Evolutionary conservation across 768 basidiomycete species (phyloP).

Genomic region (Pulveroboletus sp.): DNA sequence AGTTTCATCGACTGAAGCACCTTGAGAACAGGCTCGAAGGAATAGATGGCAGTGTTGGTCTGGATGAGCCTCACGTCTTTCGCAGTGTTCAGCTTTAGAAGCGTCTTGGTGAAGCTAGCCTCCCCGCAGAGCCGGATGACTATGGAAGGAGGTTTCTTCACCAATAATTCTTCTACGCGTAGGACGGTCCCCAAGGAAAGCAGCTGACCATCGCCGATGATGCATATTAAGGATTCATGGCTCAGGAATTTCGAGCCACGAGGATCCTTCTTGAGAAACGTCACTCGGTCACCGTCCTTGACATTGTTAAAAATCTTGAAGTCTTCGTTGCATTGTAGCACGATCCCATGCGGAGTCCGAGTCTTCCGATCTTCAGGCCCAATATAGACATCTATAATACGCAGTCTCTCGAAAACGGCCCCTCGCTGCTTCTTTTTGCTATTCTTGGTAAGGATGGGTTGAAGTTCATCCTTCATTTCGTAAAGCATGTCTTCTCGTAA

Average conservation of each 20-base stretch:
- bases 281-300: constrained; percentile 36
- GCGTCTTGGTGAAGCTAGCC: constrained; percentile 34
- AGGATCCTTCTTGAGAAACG: constrained; percentile 36
- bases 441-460: constrained; percentile 37
- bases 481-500: constrained; percentile 62
- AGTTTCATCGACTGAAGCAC: constrained; percentile 46
- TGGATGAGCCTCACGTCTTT: constrained; percentile 46
- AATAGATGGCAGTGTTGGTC: constrained; percentile 59
- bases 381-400: constrained; percentile 35
- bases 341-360: constrained; percentile 42
- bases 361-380: constrained; percentile 22
- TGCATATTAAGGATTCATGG: constrained; percentile 54
- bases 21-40: constrained; percentile 61
- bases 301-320: constrained; percentile 36
- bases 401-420: constrained; percentile 37
- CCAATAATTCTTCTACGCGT: constrained; percentile 53
- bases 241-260: constrained; percentile 39
- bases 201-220: constrained; percentile 47
- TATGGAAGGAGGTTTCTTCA: constrained; percentile 45
- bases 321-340: constrained; percentile 36
- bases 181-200: constrained; percentile 52
- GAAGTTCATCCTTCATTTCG: constrained; percentile 56
- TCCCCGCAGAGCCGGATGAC: constrained; percentile 53
- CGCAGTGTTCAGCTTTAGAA: constrained; percentile 38
- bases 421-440: constrained; percentile 38